These are phyloP conservation scores for Penicillium sp. DNA, from an alignment of 2,329 filamentous ascomycete genomes.

Conservation along the genomic window DNA sequence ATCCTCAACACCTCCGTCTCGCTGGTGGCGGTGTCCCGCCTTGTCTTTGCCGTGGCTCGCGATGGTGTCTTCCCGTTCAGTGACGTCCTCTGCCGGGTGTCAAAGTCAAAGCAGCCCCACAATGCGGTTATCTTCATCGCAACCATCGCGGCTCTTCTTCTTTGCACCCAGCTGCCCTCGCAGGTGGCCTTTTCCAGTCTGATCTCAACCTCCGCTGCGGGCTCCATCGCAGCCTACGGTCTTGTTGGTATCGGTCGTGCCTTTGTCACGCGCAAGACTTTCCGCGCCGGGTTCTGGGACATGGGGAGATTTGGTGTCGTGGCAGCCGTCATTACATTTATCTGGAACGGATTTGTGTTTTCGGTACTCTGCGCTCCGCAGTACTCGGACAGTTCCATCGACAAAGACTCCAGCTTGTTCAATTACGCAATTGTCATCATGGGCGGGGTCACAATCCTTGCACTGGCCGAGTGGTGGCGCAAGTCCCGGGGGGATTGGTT, in stretches of 20 bases:
- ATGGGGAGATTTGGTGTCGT: constrained; percentile 42
- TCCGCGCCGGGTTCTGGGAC: constrained; percentile 46
- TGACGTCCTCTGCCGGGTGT: constrained; percentile 51
- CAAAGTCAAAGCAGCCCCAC: constrained; percentile 51
- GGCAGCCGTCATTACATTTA: constrained; percentile 43
- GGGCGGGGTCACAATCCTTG: constrained; percentile 38
- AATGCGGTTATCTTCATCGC: constrained; percentile 57
- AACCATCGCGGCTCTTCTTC: constrained; percentile 49
- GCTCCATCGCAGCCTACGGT: constrained; percentile 47
- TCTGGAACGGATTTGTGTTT: constrained; percentile 50
- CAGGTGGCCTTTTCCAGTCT: constrained; percentile 48
- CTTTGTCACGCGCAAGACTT: constrained; percentile 43
- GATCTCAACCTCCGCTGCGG: constrained; percentile 48
- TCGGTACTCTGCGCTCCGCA: constrained; percentile 46
- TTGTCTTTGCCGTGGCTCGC: constrained; percentile 58
- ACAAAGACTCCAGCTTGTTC: constrained; percentile 23
- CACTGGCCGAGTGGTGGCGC: constrained; percentile 23
- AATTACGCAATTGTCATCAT: constrained; percentile 46
- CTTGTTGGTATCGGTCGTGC: constrained; percentile 45
- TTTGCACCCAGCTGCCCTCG: constrained; percentile 56
- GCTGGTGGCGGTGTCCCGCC: constrained; percentile 53
- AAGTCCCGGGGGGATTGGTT: constrained; percentile 23
- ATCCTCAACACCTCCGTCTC: constrained; percentile 52
- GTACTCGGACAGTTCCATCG: constrained; percentile 23
- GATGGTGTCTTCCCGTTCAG: constrained; percentile 58